phyloP scores from a whole-genome alignment of 2,329 filamentous ascomycete species.

The Ophiocordyceps polyrhachis-furcata region DNA sequence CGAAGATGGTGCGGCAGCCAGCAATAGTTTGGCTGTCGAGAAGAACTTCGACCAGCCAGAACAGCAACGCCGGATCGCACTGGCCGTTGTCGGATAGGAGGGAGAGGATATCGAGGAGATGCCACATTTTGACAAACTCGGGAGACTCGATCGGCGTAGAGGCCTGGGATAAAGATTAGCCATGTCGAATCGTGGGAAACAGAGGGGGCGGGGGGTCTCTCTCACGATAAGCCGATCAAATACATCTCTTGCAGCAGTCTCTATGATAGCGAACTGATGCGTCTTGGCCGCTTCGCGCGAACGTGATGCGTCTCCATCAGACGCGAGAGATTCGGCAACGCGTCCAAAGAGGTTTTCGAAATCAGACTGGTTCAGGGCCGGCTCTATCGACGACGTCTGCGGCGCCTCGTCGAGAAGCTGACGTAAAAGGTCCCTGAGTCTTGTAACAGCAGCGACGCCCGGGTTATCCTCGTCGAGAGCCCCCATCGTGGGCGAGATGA shows the following conservation, averaged over 20 bases:
- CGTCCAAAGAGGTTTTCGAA: slow-evolving; percentile 30
- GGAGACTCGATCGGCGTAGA: slow-evolving; percentile 58
- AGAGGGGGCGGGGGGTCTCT: slow-evolving; percentile 2
- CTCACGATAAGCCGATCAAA: slow-evolving; percentile 67
- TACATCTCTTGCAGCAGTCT: slow-evolving; percentile 63
- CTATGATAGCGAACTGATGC: slow-evolving; percentile 52
- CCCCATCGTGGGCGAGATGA: slow-evolving; percentile 23
- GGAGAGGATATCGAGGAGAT: slow-evolving; percentile 79
- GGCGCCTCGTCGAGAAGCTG: slow-evolving; percentile 40
- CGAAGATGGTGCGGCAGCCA: slow-evolving; percentile 79
- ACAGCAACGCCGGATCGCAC: slow-evolving; percentile 62
- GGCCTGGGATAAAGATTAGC: slow-evolving; percentile 32
- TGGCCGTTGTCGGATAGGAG: slow-evolving; percentile 68
- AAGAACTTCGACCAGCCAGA: slow-evolving; percentile 86
- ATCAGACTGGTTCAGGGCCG: slow-evolving; percentile 53
- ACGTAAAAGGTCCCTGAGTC: slow-evolving; percentile 34
- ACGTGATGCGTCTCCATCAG: slow-evolving; percentile 12
- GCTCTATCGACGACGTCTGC: slow-evolving; percentile 43
- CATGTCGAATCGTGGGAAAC: too few species aligned
- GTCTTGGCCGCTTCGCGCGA: slow-evolving; percentile 18
- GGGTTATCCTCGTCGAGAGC: slow-evolving; percentile 24
- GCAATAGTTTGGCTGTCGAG: slow-evolving; percentile 91
- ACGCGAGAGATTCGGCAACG: slow-evolving; percentile 18
- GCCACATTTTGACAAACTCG: slow-evolving; percentile 73
- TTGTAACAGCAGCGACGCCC: slow-evolving; percentile 32